These are phyloP conservation scores for Microbotryum saponariae DNA, from an alignment of 1,284 basidiomycete genomes.

Conservation along the genomic window DNA sequence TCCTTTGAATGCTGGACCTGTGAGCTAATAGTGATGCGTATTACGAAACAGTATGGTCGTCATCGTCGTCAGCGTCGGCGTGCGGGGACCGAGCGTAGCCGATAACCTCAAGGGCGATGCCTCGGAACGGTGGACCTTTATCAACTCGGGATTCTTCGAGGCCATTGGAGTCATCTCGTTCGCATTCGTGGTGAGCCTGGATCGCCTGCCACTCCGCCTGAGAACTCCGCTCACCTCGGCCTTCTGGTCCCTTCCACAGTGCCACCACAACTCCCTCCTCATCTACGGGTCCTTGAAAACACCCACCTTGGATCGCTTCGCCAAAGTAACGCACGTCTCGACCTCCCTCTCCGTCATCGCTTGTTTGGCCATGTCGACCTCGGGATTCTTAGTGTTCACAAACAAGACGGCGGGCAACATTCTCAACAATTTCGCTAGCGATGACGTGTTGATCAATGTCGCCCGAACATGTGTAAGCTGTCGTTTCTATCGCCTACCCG, in stretches of 20 bases:
- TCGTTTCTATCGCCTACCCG: neutral
- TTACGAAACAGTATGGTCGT: constrained; percentile 79
- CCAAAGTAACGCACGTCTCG: constrained; percentile 84
- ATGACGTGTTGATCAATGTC: constrained; percentile 46
- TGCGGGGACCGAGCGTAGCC: constrained; percentile 76
- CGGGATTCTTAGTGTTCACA: constrained; percentile 87
- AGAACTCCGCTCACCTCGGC: neutral
- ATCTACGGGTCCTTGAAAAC: constrained; percentile 90
- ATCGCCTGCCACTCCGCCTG: neutral
- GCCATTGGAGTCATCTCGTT: constrained; percentile 95
- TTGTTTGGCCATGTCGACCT: constrained; percentile 76
- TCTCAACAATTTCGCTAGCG: constrained; percentile 74
- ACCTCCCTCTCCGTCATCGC: constrained; percentile 71
- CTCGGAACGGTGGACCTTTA: constrained; percentile 54
- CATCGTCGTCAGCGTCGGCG: constrained; percentile 78
- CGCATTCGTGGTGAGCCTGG: constrained; percentile 53
- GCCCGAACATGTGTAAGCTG: constrained; percentile 25
- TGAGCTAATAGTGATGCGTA: neutral
- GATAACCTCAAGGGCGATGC: constrained; percentile 64
- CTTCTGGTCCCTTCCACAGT: neutral
- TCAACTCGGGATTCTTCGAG: constrained; percentile 72
- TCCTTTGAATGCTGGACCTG: neutral
- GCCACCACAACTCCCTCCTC: constrained; percentile 48
- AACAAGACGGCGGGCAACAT: constrained; percentile 67
- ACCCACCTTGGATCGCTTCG: constrained; percentile 90